Base-by-base conservation (phyloP, 2,329 filamentous ascomycete genomes). In the Meredithiella fracta region DNA sequence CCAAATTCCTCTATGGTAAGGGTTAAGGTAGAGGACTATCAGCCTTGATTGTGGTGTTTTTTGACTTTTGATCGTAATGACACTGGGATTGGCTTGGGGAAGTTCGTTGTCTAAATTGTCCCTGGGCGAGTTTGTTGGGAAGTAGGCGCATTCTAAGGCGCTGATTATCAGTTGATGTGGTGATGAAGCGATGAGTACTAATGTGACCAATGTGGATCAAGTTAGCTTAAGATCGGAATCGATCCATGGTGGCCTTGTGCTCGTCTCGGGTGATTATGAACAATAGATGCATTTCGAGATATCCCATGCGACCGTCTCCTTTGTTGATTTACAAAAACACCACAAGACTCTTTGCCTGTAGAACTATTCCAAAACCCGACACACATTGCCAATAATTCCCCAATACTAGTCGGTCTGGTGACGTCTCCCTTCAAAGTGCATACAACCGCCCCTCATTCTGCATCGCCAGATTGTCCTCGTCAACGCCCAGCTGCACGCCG, bases 391-490 rank as follows among this genome's bases (percentile, higher is more conserved):
- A n/a, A 34, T 34, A 11, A 5, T 34, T 5, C 5, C 29, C 29
- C 5, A 34, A 34, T 34, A 11, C 29, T 34, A n/a, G 38, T 20
- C 17, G 15, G 38, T 42, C 38, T 42, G 38, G 44, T 49, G 44
- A 49, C 15, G 44, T 49, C 17, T 49, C 44, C 26, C 50, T 51
- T 31, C 50, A n/a, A 37, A n/a, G 50, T 51, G 31, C 31, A 51
- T 40, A 44, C 26, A 14, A 29, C 15, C 1, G 29, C 31, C 51
- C 51, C 20, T 20, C 38, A 23, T 15, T 23, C n/a, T 50, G 29
- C 53, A 49, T 23, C 37, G 22, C 40, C 26, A 51, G 50, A 34
- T 49, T 22, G 44, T 11, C 22, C 44, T 49, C 44, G 44, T 22
- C 44, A 49, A n/a, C 44, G 22, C 5, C 44, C 9, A 26, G 20